Evolutionary conservation across 169 alveolate genomes (phyloP), one percentile per base, ranked within the genome.

Genomic region (Plasmodium gonderi): DNA sequence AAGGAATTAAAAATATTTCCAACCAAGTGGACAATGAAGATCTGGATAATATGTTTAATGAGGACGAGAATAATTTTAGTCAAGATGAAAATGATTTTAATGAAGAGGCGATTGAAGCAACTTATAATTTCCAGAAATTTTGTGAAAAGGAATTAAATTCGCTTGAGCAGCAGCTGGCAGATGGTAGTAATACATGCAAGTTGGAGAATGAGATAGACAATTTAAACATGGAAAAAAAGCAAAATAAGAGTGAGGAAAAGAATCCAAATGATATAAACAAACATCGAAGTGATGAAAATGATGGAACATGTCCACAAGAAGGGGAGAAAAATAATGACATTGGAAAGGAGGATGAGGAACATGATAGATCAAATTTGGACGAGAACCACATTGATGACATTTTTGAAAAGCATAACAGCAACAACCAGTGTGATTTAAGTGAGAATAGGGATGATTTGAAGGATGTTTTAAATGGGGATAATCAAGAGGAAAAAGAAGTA

Each of bases 11-110:
- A 89, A 96, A 97, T 68, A 92, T 95, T 33, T 92, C 91, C 45
- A 95, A 90, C 40, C 94, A 96, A 75, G 94, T 94, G 47, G 97
- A 95, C 90, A 96, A 95, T 20, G 95, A 95, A 79, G 97, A 94
- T 80, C 76, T 94, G 14, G 92, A 87, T 31, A 94, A 92, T 47
- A 85, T 90, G 33, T 95, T 67, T 33, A 80, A 93, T 77, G 95
- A 96, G 14, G 97, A 95, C 17, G 97, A 95, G 60, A 45, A 72
- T 31, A 85, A 92, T 3, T 95, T 93, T 33, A 76, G 91, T 74
- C 96, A 96, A 12, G 95, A 92, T 14, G 95, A 95, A 6, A 79
- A 95, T 2, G 82, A 95, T 47, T 81, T 90, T 54, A 94, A 95
- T 69, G 97, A 95, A 79, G 94, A 95, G 36, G 95, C 95, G 54